phyloP scores from a whole-genome alignment of 768 basidiomycete species.

The Tephrocybe sp. region DNA sequence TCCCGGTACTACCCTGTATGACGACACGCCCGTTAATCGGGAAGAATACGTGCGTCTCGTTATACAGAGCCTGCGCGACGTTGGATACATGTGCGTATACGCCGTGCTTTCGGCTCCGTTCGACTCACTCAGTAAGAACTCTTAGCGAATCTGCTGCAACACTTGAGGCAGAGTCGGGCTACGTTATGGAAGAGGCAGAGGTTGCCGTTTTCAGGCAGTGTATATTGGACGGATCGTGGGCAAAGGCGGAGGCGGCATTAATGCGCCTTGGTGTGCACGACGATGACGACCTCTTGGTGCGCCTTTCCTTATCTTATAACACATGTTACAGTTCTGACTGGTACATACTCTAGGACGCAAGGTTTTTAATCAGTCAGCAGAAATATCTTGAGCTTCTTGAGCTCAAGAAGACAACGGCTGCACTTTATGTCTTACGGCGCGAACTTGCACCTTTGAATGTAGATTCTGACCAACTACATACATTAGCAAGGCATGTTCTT shows the following conservation, averaged over 20 bases:
- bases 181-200: slow-evolving; percentile 72
- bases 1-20: slow-evolving; percentile 73
- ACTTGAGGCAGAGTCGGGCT: slow-evolving; percentile 92
- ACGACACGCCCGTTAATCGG: slow-evolving; percentile 75
- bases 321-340: slow-evolving; percentile 3
- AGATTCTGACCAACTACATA: slow-evolving; percentile 80
- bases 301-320: slow-evolving; percentile 17
- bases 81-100: slow-evolving; percentile 66
- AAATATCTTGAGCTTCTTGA: slow-evolving; percentile 95
- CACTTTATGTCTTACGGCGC: slow-evolving; percentile 81
- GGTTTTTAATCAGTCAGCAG: slow-evolving; percentile 89
- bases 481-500: slow-evolving; percentile 73
- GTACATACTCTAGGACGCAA: slow-evolving; percentile 55
- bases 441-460: slow-evolving; percentile 83
- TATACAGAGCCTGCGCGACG: slow-evolving; percentile 85
- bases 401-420: slow-evolving; percentile 71
- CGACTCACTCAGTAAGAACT: slow-evolving; percentile 4
- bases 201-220: slow-evolving; percentile 80
- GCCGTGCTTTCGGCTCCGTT: slow-evolving; percentile 10
- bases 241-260: slow-evolving; percentile 70
- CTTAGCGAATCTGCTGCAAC: slow-evolving; percentile 83
- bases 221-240: slow-evolving; percentile 80
- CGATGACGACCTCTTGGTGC: slow-evolving; percentile 68
- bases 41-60: slow-evolving; percentile 91
- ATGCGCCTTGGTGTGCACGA: slow-evolving; percentile 65